These are phyloP conservation scores for Fusarium longipes DNA, from an alignment of 2,329 filamentous ascomycete species.

Conservation along the genomic window DNA sequence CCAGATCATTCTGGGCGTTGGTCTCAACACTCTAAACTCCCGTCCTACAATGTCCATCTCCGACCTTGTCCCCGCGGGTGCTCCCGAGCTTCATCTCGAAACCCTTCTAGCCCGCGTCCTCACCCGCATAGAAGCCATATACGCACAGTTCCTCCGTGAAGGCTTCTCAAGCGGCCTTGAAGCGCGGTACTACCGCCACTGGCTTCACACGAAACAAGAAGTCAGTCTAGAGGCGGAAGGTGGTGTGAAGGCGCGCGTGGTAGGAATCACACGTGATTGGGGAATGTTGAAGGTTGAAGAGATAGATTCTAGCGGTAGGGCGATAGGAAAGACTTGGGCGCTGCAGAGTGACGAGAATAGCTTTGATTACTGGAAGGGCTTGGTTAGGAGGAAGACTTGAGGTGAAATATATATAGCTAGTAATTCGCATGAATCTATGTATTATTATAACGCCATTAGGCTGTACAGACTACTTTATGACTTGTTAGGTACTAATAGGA, in stretches of 20 bases:
- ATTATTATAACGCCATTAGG: neutral
- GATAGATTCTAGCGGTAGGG: slow-evolving; percentile 75
- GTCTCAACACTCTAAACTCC: slow-evolving; percentile 85
- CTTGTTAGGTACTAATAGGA: neutral
- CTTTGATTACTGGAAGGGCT: slow-evolving; percentile 94
- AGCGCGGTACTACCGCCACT: slow-evolving; percentile 80
- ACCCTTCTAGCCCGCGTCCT: slow-evolving; percentile 84
- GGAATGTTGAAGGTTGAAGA: slow-evolving; percentile 89
- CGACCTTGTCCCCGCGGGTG: slow-evolving; percentile 68
- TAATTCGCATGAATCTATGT: neutral
- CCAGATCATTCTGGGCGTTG: slow-evolving; percentile 86
- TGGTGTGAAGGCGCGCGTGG: slow-evolving; percentile 78
- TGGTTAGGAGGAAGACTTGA: slow-evolving; percentile 82
- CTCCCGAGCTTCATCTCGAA: slow-evolving; percentile 75
- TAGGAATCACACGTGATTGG: slow-evolving; percentile 93
- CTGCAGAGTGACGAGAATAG: slow-evolving; percentile 98
- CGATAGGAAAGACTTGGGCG: slow-evolving; percentile 81
- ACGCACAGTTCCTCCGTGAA: slow-evolving; percentile 76
- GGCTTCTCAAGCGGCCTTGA: slow-evolving; percentile 83
- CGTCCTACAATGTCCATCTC: slow-evolving; percentile 89
- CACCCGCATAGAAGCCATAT: slow-evolving; percentile 80
- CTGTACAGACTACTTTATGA: neutral
- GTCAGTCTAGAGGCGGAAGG: slow-evolving; percentile 84
- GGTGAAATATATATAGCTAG: neutral
- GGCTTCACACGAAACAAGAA: slow-evolving; percentile 83